Evolutionary conservation across 2,329 filamentous ascomycete genomes (phyloP), one percentile per base, ranked within the genome.

Genomic region (Truncatella angustata): DNA sequence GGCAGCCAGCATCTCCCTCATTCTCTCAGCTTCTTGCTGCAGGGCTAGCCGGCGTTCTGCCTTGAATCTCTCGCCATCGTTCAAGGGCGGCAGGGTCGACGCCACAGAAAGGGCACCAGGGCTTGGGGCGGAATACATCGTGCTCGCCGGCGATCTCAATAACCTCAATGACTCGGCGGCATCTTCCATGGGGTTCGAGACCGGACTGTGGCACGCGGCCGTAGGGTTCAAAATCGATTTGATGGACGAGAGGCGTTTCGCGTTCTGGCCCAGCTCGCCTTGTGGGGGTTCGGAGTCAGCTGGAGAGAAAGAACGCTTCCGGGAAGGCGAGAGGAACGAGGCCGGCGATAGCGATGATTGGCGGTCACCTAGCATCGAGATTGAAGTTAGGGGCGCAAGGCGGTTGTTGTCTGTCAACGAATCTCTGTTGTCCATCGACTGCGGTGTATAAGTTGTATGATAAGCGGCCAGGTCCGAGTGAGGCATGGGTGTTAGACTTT

Each of bases 21-120:
- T 94, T 49, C 78, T 77, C 63, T 92, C 88, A 0, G 88, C 85
- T 66, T 95, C 90, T 21, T 84, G 77, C 64, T 86, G 80, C 45
- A 95, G 71, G 44, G 84, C 80, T 7, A 81, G 81, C 45, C 87
- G 78, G 51, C 84, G 79, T 57, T 88, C 86, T 4, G 79, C 77
- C 59, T 81, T 86, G 6, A 74, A 64, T 12, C 73, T 73, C 26
- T 81, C 80, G n/a, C 67, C 70, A 26, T 82, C 78, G 26, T 58
- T 55, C 50, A 59, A 60, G 12, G 64, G 57, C 28, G 66, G 52
- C 30, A 63, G 56, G 18, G 53, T 70, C 37, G 58, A 63, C 9
- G 57, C 52, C 18, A 65, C 66, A 2, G 72, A 71, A 52, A 72
- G 73, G 2, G 67, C 58, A 1, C 71, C 66, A 3, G 72, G 73